Conservation (phyloP, 768 basidiomycete genomes). For the Infundibulicybe gibba region DNA sequence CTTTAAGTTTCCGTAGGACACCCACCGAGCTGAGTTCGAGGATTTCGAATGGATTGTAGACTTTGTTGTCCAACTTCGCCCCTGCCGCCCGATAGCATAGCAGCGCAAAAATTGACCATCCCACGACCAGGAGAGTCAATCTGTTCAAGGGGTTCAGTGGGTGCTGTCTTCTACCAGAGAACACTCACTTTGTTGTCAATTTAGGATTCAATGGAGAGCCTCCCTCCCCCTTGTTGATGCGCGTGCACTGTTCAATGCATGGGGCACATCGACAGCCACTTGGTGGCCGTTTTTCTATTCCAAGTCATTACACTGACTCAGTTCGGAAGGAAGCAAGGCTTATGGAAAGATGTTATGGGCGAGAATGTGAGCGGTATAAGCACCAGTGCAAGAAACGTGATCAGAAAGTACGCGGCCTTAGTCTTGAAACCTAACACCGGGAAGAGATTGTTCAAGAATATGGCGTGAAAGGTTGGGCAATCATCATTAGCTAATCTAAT, state of each 20-base stretch:
- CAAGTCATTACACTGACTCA: constrained; percentile 3
- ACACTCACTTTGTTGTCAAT: constrained; percentile 47
- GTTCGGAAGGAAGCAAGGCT: constrained; percentile 17
- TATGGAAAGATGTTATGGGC: constrained; percentile 41
- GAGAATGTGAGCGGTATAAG: constrained; percentile 76
- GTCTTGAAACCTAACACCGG: too few relatives aligned
- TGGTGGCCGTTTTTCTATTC: constrained; percentile 25
- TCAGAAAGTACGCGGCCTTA: constrained; percentile 88
- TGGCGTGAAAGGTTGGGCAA: too few relatives aligned
- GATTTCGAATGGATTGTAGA: constrained; percentile 95
- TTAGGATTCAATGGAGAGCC: constrained; percentile 46
- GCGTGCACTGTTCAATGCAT: constrained; percentile 53
- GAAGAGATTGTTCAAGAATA: too few relatives aligned
- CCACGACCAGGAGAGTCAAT: constrained; percentile 53
- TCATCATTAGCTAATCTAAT: too few relatives aligned
- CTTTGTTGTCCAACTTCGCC: constrained; percentile 54
- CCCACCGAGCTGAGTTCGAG: constrained; percentile 71
- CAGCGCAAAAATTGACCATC: constrained; percentile 73
- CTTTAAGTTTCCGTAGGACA: constrained; percentile 6
- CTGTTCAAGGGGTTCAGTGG: constrained; percentile 29
- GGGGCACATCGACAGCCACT: constrained; percentile 59
- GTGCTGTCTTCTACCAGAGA: neutral
- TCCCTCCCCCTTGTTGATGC: constrained; percentile 35
- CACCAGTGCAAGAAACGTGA: constrained; percentile 83
- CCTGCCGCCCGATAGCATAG: constrained; percentile 63